Evolutionary conservation across 2,329 filamentous ascomycete species (phyloP).

Genomic region (Penicillium verrucosum): DNA sequence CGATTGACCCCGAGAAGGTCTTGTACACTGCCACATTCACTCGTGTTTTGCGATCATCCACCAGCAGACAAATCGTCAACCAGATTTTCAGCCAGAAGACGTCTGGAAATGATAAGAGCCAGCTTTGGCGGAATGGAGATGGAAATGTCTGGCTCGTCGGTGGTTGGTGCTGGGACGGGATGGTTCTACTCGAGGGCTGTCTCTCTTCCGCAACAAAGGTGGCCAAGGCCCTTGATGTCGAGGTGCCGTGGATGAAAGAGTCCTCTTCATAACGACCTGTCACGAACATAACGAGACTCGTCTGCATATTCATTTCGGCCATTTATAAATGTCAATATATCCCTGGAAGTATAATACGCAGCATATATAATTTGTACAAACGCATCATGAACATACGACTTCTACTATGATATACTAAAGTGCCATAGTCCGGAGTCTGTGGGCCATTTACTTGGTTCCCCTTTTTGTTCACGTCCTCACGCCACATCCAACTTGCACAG

Average conservation of each 20-base stretch:
- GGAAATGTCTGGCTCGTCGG: slow-evolving; percentile 55
- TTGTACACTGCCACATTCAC: slow-evolving; percentile 10
- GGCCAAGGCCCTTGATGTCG: slow-evolving; percentile 52
- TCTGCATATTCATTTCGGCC: background rate
- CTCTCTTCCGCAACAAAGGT: slow-evolving; percentile 58
- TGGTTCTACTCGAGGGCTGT: slow-evolving; percentile 62
- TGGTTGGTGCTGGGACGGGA: slow-evolving; percentile 64
- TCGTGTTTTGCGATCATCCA: slow-evolving; percentile 7
- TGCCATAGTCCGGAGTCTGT: background rate
- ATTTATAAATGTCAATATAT: background rate
- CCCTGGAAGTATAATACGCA: background rate
- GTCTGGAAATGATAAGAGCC: background rate
- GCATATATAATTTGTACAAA: background rate
- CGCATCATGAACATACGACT: background rate
- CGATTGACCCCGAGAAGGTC: slow-evolving; percentile 6
- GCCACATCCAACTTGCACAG: too few species aligned
- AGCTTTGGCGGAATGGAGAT: slow-evolving; percentile 54
- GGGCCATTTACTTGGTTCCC: background rate
- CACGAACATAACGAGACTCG: background rate
- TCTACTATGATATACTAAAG: background rate
- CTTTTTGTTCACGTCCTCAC: background rate
- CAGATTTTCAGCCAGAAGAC: background rate
- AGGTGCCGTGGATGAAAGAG: slow-evolving; percentile 33
- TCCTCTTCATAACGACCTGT: background rate
- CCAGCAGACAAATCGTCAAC: slow-evolving; percentile 8